Evolutionary conservation across 257 asterid genomes (phyloP).

Genomic region (Solanum rostratum): DNA sequence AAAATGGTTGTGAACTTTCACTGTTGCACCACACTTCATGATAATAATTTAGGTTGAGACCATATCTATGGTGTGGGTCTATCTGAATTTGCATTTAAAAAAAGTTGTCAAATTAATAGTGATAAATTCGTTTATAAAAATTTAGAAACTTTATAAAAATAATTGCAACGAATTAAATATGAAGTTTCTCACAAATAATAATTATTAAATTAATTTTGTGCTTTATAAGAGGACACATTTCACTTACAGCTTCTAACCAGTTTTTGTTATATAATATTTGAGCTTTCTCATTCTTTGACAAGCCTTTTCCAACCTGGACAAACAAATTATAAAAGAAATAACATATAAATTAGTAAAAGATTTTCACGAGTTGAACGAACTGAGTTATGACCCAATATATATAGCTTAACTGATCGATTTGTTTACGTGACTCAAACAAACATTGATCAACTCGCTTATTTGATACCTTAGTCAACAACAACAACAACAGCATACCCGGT

Average conservation of each 20-base stretch:
- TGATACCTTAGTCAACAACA: not conserved
- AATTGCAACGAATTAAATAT: not conserved
- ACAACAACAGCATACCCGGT: too few relatives aligned
- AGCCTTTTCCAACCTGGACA: conserved; percentile 20
- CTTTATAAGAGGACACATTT: not conserved
- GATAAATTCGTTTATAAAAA: not conserved
- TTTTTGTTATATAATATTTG: not conserved
- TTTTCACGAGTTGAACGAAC: not conserved
- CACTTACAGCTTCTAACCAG: conserved; percentile 28
- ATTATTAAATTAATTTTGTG: not conserved
- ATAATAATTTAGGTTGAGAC: conserved; percentile 17
- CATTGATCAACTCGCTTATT: not conserved
- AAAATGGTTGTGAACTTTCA: conserved; percentile 23
- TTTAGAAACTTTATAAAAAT: too few relatives aligned
- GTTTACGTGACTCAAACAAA: not conserved
- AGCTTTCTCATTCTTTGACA: conserved; percentile 17
- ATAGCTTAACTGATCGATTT: too few relatives aligned
- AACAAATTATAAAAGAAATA: not conserved
- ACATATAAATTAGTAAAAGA: not conserved
- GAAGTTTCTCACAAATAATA: not conserved
- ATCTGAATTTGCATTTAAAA: conserved; percentile 7
- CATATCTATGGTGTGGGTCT: conserved; percentile 20
- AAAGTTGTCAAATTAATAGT: not conserved
- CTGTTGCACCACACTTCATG: conserved; percentile 12
- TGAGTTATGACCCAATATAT: not conserved